Base-by-base conservation (phyloP, 116 monocot species). In the Cymodocea nodosa region DNA sequence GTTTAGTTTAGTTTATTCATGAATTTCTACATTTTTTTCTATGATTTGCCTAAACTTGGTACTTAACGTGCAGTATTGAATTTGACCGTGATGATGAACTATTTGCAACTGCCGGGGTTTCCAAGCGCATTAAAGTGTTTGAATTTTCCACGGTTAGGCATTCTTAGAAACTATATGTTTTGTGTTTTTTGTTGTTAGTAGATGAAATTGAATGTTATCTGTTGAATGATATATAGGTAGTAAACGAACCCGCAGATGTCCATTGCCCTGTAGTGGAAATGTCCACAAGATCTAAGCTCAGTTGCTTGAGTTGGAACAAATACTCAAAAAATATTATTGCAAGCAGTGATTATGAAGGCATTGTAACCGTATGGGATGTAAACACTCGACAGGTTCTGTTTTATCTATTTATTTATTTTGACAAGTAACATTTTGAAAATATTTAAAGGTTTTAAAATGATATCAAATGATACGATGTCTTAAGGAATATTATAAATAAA, bases 281-380 rank as follows among this genome's bases (percentile, higher is more conserved):
- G 98, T 72, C 98, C 10, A 98, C 98, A 14, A 67, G 92, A 37
- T 89, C 92, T 56, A 98, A 98, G 79, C 86, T 98, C 67, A 98
- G 98, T 77, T 98, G 98, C 77, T 86, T 98, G 68, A 98, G 98
- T 71, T 98, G 98, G 98, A 98, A 98, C 66, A 98, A 98, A 59
- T 92, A 92, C 71, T 77, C 92, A 22, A 98, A 98, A 66, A 92
- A 98, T 70, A 81, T 87, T 44, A 98, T 98, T 60, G 92, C 92
- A 24, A 98, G 98, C 63, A 92, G 98, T 76, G 98, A 98, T 71
- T 98, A 98, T 69, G 98, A 98, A 71, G 98, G 98, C 16, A 98
- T 89, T 75, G 98, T 98, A 48, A 98, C 86, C 74, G 92, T 98
- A 70, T 98, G 98, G 98, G 98, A 98, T 79, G 91, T 98, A 35